Percentiles rank a stretch among this genome's conserved stretches.
Evolutionary conservation across 2,329 filamentous ascomycete species (phyloP).

Genomic region (Scortechinia acanthostroma): DNA sequence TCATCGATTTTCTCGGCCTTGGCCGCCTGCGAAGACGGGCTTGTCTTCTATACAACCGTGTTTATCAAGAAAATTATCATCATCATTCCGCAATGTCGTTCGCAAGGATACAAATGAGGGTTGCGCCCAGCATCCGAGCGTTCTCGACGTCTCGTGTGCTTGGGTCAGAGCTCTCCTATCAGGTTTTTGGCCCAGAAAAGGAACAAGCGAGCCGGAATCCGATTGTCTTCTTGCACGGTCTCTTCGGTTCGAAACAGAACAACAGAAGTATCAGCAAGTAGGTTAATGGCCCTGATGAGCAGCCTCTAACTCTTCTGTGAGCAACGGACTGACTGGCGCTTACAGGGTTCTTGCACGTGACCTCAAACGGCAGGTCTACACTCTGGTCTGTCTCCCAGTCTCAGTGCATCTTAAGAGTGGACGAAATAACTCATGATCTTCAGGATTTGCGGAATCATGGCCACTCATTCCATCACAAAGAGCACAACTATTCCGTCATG

Average conservation of each 20-base stretch:
- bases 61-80: too few species aligned
- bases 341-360: constrained; percentile 47
- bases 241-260: constrained; percentile 58
- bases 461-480: constrained; percentile 44
- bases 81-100: not conserved
- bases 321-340: not conserved
- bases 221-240: constrained; percentile 53
- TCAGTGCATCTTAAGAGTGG: constrained; percentile 3
- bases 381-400: constrained; percentile 27
- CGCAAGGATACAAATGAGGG: not conserved
- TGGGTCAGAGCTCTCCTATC: not conserved
- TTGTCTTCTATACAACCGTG: too few species aligned
- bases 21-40: too few species aligned
- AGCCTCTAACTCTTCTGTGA: not conserved
- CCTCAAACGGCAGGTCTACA: constrained; percentile 48
- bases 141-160: not conserved
- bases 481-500: constrained; percentile 48
- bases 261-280: constrained; percentile 60
- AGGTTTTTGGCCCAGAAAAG: not conserved
- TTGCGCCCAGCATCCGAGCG: not conserved
- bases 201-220: constrained; percentile 16
- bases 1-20: too few species aligned
- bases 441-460: constrained; percentile 58
- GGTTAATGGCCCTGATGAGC: constrained; percentile 10
- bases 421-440: not conserved